Evolutionary conservation across 202 grass and related monocot species (phyloP), one percentile per base, ranked within the genome.

Genomic region (Musa balbisiana): DNA sequence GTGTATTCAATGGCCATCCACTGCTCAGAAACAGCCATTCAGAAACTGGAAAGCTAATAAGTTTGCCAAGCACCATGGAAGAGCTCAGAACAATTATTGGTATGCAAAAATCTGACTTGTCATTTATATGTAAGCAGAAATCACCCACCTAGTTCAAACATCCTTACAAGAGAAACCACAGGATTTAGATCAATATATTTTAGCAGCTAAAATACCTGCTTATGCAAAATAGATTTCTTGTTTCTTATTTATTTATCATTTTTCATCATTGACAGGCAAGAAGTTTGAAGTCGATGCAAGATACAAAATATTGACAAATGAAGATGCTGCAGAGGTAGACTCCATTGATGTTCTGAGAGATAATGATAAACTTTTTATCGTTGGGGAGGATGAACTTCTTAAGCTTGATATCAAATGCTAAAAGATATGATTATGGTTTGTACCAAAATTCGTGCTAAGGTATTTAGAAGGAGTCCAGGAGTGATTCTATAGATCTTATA

Each of bases 301-400:
- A 72, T 78, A 76, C 33, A 79, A 83, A 11, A 26, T 79, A 63
- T 16, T 98, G 58, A 73, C 87, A 79, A 98, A 88, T 87, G 50
- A 85, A 49, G 91, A 80, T 71, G 91, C 72, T 52, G 79, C 91
- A 11, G 94, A 91, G 85, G 82, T 98, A 80, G 91, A 93, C 52
- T 88, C 88, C 0, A 55, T 88, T 33, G 84, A 92, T 79, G 88
- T 98, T 63, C 81, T 94, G 33, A 83, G 91, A 62, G 94, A 94
- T 81, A 86, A 98, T 16, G 91, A 98, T 77, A 94, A 90, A 77
- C 68, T 98, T 55, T 98, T 91, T 60, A 49, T 92, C 0, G 87
- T 89, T 63, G 68, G 75, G 0, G 55, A 92, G 53, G 80, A 78
- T 49, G 19, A 87, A 19, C 71, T 75, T 67, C 83, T 72, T 23